Conservation (phyloP, 441 rosid genomes). For the Erodium trifolium region DNA sequence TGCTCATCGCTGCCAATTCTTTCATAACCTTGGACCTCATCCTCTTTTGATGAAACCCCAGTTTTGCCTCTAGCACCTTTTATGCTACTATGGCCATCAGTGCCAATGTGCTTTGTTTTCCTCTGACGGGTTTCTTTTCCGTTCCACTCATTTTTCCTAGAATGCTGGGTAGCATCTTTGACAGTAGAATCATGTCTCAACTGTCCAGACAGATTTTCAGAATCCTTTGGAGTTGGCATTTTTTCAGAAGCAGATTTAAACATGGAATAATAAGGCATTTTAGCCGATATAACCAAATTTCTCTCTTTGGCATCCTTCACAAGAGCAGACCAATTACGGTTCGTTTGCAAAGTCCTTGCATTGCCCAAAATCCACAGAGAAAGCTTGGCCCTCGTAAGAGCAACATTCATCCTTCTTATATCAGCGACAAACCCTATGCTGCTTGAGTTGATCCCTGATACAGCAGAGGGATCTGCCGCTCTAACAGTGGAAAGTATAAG, state of each 20-base stretch:
- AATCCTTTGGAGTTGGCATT: conserved; percentile 19
- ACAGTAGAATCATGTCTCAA: conserved; percentile 21
- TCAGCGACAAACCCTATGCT: conserved; percentile 93
- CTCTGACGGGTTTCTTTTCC: conserved; percentile 23
- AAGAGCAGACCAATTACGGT: conserved; percentile 78
- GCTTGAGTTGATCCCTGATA: conserved; percentile 37
- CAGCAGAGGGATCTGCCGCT: conserved; percentile 47
- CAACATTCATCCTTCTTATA: conserved; percentile 93
- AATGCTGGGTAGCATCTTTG: conserved; percentile 19
- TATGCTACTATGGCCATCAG: conserved; percentile 12
- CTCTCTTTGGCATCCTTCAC: conserved; percentile 80
- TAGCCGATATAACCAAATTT: conserved; percentile 49
- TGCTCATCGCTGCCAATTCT: conserved; percentile 29
- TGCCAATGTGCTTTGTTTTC: conserved; percentile 22
- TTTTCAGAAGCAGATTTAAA: conserved; percentile 33
- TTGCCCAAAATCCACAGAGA: conserved; percentile 95
- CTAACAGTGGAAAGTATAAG: conserved; percentile 88
- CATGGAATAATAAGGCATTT: conserved; percentile 47
- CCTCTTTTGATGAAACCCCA: conserved; percentile 24
- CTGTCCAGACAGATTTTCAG: conserved; percentile 23
- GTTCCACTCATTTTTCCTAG: conserved; percentile 26
- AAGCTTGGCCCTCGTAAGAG: conserved; percentile 88
- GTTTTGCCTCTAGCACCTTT: conserved; percentile 23
- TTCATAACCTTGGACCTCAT: conserved; percentile 26
- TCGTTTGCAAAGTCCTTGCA: conserved; percentile 64